Evolutionary conservation across 2,329 filamentous ascomycete species (phyloP), one percentile per base, ranked within the genome.

Genomic region (Zasmidium citrigriseum): DNA sequence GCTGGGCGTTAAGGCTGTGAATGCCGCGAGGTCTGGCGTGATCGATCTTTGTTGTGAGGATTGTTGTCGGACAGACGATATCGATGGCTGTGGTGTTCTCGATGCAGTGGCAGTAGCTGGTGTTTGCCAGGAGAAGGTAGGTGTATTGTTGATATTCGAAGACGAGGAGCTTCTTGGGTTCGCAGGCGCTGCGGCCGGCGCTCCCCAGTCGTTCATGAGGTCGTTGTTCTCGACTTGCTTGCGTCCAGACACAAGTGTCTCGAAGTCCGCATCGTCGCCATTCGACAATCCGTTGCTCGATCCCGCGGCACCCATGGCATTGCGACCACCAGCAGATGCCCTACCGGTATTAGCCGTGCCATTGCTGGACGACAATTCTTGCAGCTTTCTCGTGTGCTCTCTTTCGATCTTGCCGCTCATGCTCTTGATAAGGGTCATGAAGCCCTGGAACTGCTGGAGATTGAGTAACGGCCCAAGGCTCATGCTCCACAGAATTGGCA

Each of bases 401-500:
- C 89, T 85, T 72, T 99, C 93, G 29, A 99, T 90, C 56, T 87
- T 86, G 18, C 82, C 78, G 0, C 92, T 96, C 3, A 97, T 78
- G 0, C 78, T 83, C 72, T 91, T 96, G 75, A 98, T 96, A 47
- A 96, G 81, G 3, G 86, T 80, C 91, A 98, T 97, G 73, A 96
- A 98, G 0, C 84, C 80, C 71, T 92, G 89, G 71, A 99, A 99
- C 72, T 82, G 93, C 59, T 88, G 83, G 7, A 98, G 81, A 68
- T 96, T 89, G 4, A 99, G 84, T 25, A 99, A 78, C 0, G 95
- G 95, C 0, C 95, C 95, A 2, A 99, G 80, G 69, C 89, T 91
- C 85, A 98, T 97, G 64, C 78, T 85, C 95, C 95, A 99, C 1
- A 99, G 79, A 10, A 96, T 85, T 0, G 95, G 95, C 11, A 99